Evolutionary conservation across 129 eudicot genomes (phyloP).

Genomic region (Heracleum sosnowskyi): DNA sequence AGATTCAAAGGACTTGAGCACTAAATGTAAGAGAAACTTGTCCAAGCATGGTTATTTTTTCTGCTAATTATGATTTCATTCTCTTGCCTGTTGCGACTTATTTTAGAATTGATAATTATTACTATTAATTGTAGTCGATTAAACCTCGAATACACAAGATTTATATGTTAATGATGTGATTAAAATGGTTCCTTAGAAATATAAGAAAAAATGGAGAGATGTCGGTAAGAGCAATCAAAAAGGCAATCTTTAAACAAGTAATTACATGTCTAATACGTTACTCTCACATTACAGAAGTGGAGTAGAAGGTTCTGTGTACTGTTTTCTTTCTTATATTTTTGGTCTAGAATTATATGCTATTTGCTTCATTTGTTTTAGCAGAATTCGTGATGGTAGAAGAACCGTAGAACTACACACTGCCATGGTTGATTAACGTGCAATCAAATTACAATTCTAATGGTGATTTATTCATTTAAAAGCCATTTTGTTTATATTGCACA

Average conservation of each 20-base stretch:
- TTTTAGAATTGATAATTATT: not conserved
- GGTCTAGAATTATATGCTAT: not conserved
- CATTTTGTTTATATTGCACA: not conserved
- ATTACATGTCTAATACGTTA: not conserved
- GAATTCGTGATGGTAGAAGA: not conserved
- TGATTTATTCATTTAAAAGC: not conserved
- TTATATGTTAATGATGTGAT: not conserved
- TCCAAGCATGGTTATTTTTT: not conserved
- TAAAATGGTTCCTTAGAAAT: not conserved
- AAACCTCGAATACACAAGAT: not conserved
- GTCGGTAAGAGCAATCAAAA: not conserved
- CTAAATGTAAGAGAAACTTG: conserved; percentile 52
- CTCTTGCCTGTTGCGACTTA: not conserved
- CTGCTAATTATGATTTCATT: not conserved
- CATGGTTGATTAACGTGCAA: not conserved
- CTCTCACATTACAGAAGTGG: not conserved
- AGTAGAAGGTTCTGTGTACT: not conserved
- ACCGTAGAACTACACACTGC: not conserved
- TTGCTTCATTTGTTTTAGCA: not conserved
- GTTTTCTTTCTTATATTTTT: not conserved
- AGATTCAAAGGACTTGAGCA: conserved; percentile 92
- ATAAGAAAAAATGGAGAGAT: not conserved
- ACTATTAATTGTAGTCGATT: not conserved
- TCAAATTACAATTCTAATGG: not conserved
- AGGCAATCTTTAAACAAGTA: not conserved